Evolutionary conservation across 1,284 basidiomycete species (phyloP).

Genomic region (Marasmius tenuissimus): DNA sequence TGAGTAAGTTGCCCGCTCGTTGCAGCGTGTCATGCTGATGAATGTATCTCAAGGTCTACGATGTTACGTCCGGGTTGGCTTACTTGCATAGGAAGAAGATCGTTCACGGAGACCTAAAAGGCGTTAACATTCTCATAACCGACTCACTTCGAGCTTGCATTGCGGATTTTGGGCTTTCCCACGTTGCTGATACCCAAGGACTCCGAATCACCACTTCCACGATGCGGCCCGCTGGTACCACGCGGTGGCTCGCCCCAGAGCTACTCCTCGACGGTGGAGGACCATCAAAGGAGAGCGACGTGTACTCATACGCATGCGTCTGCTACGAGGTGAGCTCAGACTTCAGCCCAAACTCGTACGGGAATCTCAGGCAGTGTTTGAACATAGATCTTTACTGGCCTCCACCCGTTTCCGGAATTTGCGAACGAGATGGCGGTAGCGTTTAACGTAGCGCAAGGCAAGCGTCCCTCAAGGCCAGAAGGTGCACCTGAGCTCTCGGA

Average conservation of each 20-base stretch:
- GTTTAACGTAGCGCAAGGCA: slow-evolving; percentile 7
- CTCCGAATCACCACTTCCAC: background rate
- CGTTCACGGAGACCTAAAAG: background rate
- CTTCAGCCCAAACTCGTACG: background rate
- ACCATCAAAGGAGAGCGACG: background rate
- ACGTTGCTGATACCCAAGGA: background rate
- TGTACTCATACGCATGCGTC: slow-evolving; percentile 17
- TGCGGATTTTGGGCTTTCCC: background rate
- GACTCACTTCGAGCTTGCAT: background rate
- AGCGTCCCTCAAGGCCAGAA: slow-evolving; percentile 2
- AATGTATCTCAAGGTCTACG: background rate
- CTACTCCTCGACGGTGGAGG: background rate
- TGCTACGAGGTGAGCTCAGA: slow-evolving; percentile 21
- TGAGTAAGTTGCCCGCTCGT: background rate
- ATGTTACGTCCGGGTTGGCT: background rate
- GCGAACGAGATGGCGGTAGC: slow-evolving; percentile 14
- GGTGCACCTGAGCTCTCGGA: background rate
- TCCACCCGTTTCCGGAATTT: slow-evolving; percentile 14
- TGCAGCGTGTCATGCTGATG: background rate
- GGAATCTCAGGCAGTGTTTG: background rate
- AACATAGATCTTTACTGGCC: slow-evolving; percentile 15
- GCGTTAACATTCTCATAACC: background rate
- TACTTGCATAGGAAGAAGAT: background rate
- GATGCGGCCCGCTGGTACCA: background rate
- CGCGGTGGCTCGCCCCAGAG: background rate